These are phyloP conservation scores for Arxiozyma telluris DNA, from an alignment of 1,139 yeast genomes.

Conservation along the genomic window DNA sequence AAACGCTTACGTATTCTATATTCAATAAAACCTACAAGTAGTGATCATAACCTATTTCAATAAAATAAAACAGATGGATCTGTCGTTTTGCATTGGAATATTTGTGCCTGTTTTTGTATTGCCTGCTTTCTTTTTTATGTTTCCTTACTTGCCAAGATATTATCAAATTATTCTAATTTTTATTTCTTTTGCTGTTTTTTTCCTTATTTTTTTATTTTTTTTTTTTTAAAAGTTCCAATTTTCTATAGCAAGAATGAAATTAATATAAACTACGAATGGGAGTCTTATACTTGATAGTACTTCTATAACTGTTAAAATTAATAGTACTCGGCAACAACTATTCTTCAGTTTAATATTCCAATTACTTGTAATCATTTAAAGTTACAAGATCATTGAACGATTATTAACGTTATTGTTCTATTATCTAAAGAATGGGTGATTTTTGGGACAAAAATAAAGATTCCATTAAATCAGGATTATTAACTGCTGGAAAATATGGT, in stretches of 20 bases:
- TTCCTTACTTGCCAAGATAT: background rate
- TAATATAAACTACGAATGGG: no score
- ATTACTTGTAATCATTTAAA: no score
- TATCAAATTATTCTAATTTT: no score
- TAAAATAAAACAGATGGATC: background rate
- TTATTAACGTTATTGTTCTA: no score
- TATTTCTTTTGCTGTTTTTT: no score
- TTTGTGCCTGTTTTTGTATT: no score
- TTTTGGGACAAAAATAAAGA: conserved; percentile 46
- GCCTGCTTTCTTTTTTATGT: background rate
- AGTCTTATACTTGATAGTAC: no score
- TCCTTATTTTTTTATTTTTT: no score
- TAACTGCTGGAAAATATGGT: conserved; percentile 30
- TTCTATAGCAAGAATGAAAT: background rate
- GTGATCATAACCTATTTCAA: no score
- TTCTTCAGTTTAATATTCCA: no score
- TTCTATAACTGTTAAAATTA: background rate
- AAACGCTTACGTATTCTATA: background rate
- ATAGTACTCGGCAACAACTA: background rate
- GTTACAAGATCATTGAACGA: no score
- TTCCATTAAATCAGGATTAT: conserved; percentile 36
- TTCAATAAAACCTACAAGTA: no score
- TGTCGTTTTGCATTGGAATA: background rate
- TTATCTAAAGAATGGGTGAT: conserved; percentile 21
- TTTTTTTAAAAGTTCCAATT: background rate